Conservation (phyloP, 495 filamentous ascomycete genomes). For the Umbilicaria muhlenbergii region DNA sequence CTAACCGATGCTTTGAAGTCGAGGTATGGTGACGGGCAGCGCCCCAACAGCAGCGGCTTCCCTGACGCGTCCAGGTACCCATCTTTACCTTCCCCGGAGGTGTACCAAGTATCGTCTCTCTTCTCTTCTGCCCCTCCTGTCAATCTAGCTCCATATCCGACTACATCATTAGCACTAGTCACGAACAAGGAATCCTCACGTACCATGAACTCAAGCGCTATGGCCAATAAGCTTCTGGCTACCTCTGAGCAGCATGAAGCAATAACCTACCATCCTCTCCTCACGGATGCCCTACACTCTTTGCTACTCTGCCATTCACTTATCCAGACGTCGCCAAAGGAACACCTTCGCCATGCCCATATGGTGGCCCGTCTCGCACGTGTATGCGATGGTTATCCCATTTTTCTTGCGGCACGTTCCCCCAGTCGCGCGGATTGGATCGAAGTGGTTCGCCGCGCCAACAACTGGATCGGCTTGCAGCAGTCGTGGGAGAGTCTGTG, state of each 20-base stretch:
- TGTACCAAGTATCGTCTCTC: constrained; percentile 35
- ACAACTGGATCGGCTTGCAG: constrained; percentile 48
- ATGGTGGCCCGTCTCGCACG: constrained; percentile 62
- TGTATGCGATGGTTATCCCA: constrained; percentile 61
- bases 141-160: constrained; percentile 41
- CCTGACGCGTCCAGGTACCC: constrained; percentile 8
- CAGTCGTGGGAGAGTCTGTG: constrained; percentile 56
- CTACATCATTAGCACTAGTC: constrained; percentile 19
- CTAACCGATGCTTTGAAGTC: constrained; percentile 17
- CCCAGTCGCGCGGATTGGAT: constrained; percentile 66
- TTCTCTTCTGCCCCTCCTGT: constrained; percentile 39
- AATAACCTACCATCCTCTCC: constrained; percentile 63
- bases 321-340: constrained; percentile 56
- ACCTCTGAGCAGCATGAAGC: constrained; percentile 35
- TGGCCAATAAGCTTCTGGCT: constrained; percentile 13
- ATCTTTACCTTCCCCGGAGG: constrained; percentile 12
- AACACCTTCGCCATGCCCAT: constrained; percentile 58
- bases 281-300: constrained; percentile 60
- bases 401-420: constrained; percentile 57
- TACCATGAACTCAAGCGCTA: constrained; percentile 18
- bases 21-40: constrained; percentile 1
- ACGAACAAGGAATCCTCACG: constrained; percentile 7
- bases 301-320: constrained; percentile 57
- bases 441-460: constrained; percentile 47
- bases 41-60: constrained; percentile 1